These are phyloP conservation scores for Neurospora pannonica DNA, from an alignment of 495 filamentous ascomycete species.

Conservation along the genomic window DNA sequence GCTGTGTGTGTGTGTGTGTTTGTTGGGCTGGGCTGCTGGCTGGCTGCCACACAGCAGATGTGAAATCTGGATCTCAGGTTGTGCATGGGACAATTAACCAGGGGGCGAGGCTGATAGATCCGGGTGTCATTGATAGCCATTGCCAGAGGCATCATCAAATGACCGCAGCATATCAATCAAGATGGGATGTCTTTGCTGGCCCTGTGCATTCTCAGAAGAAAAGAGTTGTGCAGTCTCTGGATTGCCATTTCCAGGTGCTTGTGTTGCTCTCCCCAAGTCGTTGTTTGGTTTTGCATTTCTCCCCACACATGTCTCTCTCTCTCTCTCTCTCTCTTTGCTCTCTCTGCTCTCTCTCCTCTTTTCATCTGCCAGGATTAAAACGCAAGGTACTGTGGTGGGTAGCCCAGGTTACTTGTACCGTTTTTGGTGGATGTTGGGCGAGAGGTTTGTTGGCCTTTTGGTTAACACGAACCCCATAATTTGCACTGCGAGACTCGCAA, in stretches of 20 bases:
- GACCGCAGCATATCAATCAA: conserved; percentile 8
- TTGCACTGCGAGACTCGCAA: conserved; percentile 14
- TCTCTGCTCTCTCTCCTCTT: conserved; percentile 5
- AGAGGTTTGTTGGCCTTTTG: conserved; percentile 4
- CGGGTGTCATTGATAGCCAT: conserved; percentile 17
- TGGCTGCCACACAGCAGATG: neutral
- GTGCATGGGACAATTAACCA: conserved; percentile 20
- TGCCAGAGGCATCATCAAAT: conserved; percentile 12
- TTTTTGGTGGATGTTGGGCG: conserved; percentile 5
- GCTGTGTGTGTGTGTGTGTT: neutral
- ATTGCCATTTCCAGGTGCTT: neutral
- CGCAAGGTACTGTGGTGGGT: neutral
- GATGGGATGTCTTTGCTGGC: conserved; percentile 1
- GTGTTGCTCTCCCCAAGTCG: neutral
- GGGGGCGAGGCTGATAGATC: conserved; percentile 3
- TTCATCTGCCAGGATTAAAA: conserved; percentile 9
- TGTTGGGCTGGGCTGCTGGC: neutral
- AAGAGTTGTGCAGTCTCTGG: neutral
- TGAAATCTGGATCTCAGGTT: conserved; percentile 9
- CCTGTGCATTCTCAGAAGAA: neutral
- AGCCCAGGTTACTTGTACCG: conserved; percentile 16
- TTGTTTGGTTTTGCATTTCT: conserved; percentile 5
- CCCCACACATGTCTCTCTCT: conserved; percentile 4
- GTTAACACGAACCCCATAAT: conserved; percentile 3
- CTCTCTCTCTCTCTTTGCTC: conserved; percentile 4